Evolutionary conservation across 495 filamentous ascomycete genomes (phyloP), one percentile per base, ranked within the genome.

Genomic region (Podospora sp.): DNA sequence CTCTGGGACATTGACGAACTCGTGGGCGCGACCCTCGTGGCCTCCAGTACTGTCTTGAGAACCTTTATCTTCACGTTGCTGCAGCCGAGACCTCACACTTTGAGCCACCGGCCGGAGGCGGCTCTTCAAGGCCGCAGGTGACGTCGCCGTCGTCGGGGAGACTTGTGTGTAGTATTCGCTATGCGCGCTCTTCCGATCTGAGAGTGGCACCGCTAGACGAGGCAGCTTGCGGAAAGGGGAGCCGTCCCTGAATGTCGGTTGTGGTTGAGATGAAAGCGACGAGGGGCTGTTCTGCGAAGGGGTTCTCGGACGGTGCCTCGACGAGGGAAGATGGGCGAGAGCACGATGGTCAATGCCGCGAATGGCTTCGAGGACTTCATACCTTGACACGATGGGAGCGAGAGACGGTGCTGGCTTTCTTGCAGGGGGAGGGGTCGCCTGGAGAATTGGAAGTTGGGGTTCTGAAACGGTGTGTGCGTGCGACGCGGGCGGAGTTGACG

Each of bases 311-410:
- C 36, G 33, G 20, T 58, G 55, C 50, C 46, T 25, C 18, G 59
- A 65, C 20, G 64, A 51, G 25, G 64, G 51, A 25, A 67, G 35
- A 60, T 62, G 20, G 50, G 26, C 26, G 26, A 58, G 24, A 20
- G 49, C 11, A 53, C 63, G 60, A 58, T 53, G n/a, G 36, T 77
- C 69, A 53, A 62, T 35, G 59, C 52, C 72, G 27, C 69, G 77
- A 11, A 75, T 67, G 8, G 75, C 70, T 62, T 79, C 77, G 29
- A 82, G 72, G 0, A 72, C 69, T 67, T 82, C 79, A 33, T 81
- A 84, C 20, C 75, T 82, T 21, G 79, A 80, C 27, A 80, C 71
- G 5, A 82, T 68, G 4, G 73, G 65, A 9, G 72, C 70, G 9
- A 84, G 62, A 1, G 55, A 18, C 2, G 57, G 20, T 16, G 63